These are phyloP conservation scores for Santalum album DNA, from an alignment of 164 flowering plant species.

Conservation along the genomic window DNA sequence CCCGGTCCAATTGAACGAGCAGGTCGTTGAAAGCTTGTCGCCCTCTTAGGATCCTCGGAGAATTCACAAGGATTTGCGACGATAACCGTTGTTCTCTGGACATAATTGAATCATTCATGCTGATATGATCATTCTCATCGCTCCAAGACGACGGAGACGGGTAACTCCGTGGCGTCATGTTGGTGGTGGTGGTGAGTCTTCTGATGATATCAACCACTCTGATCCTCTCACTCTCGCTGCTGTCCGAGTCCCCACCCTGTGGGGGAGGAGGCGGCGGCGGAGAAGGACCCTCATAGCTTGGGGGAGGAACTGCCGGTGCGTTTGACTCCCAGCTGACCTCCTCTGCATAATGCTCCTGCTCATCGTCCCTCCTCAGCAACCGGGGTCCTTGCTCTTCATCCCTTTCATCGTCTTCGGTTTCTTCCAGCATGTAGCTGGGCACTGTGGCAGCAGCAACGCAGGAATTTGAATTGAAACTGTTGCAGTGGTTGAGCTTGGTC, in stretches of 20 bases:
- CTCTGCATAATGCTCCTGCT: conserved; percentile 22
- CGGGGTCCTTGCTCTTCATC: not conserved
- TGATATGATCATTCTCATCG: conserved; percentile 24
- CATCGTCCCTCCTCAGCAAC: not conserved
- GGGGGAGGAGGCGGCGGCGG: conserved; percentile 12
- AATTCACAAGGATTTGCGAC: conserved; percentile 3
- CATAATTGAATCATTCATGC: too few species aligned
- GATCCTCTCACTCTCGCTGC: conserved; percentile 37
- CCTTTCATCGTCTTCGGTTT: not conserved
- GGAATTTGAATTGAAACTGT: conserved; percentile 12
- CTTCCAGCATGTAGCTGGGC: not conserved
- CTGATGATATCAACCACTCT: conserved; percentile 60
- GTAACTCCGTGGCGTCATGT: conserved; percentile 13
- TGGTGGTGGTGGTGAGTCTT: conserved; percentile 21
- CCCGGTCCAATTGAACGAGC: conserved; percentile 47
- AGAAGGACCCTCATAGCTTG: too few species aligned
- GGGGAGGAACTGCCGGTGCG: not conserved
- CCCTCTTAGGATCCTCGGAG: conserved; percentile 57
- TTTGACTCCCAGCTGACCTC: conserved; percentile 25
- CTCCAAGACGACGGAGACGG: conserved; percentile 6
- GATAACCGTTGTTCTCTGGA: conserved; percentile 16
- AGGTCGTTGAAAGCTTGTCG: conserved; percentile 51
- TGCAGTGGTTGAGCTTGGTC: conserved; percentile 17
- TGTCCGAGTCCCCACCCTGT: conserved; percentile 15
- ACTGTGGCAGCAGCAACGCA: conserved; percentile 8